Percentiles rank a stretch among this genome's conserved stretches.
Conservation (phyloP, 345 rosid genomes). For the Salix udensis region DNA sequence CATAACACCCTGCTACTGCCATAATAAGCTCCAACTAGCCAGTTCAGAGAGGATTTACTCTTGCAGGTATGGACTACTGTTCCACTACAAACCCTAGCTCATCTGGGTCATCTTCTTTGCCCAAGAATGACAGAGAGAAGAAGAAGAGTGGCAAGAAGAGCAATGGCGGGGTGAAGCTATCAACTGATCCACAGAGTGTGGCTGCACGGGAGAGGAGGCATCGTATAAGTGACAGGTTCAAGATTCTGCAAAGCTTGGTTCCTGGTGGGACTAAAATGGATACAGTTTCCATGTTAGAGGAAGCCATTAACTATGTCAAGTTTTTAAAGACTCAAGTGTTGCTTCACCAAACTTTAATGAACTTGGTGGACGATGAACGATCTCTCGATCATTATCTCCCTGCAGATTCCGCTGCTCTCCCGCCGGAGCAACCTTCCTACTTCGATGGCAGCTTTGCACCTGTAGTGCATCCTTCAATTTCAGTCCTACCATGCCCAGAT, state of each 20-base stretch:
- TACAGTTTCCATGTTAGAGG: constrained; percentile 85
- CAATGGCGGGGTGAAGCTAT: constrained; percentile 42
- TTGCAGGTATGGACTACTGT: constrained; percentile 21
- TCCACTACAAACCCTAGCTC: constrained; percentile 25
- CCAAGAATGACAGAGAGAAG: constrained; percentile 17
- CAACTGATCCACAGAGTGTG: constrained; percentile 87
- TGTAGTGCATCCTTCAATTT: constrained; percentile 5
- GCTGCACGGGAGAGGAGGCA: constrained; percentile 89
- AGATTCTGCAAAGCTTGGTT: constrained; percentile 76
- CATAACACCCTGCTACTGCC: background rate
- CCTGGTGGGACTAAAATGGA: constrained; percentile 91
- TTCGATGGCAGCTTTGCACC: constrained; percentile 13
- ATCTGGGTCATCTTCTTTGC: constrained; percentile 19
- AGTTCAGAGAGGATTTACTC: background rate
- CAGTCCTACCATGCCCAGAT: background rate
- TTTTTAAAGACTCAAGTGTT: constrained; percentile 71
- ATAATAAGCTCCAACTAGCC: background rate
- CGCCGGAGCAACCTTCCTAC: constrained; percentile 1
- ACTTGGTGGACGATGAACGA: constrained; percentile 17
- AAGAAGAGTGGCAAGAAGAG: constrained; percentile 14
- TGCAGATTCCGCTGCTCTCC: background rate
- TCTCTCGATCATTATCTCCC: background rate
- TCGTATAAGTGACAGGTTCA: constrained; percentile 78
- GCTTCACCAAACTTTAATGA: constrained; percentile 56
- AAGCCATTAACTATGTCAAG: constrained; percentile 85